Percentiles rank a stretch among this genome's conserved stretches.
These are phyloP conservation scores for Scedosporium apiospermum DNA, from an alignment of 2,329 filamentous ascomycete species.

Conservation along the genomic window DNA sequence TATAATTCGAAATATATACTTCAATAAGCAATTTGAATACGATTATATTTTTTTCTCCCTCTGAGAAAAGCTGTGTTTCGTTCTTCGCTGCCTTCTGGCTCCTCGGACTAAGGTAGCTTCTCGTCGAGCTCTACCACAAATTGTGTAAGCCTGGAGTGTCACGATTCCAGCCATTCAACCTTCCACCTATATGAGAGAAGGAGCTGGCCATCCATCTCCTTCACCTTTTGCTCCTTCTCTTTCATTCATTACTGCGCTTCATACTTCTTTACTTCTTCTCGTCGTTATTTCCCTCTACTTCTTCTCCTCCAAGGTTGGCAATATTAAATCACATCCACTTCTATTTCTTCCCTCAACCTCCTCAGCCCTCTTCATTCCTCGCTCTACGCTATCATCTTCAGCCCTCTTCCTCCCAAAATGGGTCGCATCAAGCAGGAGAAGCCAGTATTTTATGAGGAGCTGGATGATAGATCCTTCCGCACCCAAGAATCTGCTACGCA, in stretches of 20 bases:
- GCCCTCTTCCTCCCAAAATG: not conserved
- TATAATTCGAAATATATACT: not conserved
- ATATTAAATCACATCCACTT: not conserved
- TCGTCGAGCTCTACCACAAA: not conserved
- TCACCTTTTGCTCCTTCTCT: not conserved
- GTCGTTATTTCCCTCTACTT: not conserved
- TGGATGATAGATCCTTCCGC: not conserved
- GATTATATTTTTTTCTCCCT: no score
- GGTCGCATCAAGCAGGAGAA: conserved; percentile 1
- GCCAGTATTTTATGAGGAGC: not conserved
- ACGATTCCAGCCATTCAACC: not conserved
- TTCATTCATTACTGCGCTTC: not conserved
- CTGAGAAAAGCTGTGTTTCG: no score
- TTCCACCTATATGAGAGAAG: not conserved
- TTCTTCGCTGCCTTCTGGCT: not conserved
- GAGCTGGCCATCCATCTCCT: conserved; percentile 1
- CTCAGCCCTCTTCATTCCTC: not conserved
- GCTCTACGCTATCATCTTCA: no score
- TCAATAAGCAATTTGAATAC: no score
- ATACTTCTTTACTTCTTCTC: not conserved
- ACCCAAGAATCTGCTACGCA: not conserved
- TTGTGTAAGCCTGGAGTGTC: not conserved
- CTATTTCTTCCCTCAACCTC: not conserved
- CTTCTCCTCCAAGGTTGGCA: not conserved
- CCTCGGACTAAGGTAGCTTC: not conserved